phyloP scores from a whole-genome alignment of 2,329 filamentous ascomycete species.

The Neonectria hederae region DNA sequence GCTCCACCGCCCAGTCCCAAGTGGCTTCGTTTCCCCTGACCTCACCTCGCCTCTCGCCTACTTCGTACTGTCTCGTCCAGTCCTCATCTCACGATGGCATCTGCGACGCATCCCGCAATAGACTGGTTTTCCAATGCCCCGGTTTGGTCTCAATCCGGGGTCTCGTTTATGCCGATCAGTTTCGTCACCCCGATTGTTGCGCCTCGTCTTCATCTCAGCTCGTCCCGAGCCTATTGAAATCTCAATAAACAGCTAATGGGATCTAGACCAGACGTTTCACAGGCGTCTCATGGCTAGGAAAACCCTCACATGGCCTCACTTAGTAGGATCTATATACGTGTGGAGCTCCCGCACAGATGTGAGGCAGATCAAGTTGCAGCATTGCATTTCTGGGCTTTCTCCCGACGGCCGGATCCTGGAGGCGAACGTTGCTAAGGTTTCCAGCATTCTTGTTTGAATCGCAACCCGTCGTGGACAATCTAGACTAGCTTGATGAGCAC shows the following conservation, averaged over 20 bases:
- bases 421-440: neutral
- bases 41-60: neutral
- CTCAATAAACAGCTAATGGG: neutral
- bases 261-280: slow-evolving; percentile 12
- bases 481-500: neutral
- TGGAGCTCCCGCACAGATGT: slow-evolving; percentile 16
- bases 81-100: slow-evolving; percentile 3
- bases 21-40: slow-evolving; percentile 2
- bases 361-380: slow-evolving; percentile 4
- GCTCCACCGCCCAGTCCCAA: slow-evolving; percentile 6
- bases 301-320: neutral
- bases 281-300: slow-evolving; percentile 13
- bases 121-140: slow-evolving; percentile 2
- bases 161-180: slow-evolving; percentile 12
- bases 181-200: slow-evolving; percentile 1
- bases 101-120: slow-evolving; percentile 9
- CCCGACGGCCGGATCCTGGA: too few species aligned
- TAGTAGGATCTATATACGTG: slow-evolving; percentile 14
- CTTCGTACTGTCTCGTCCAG: neutral
- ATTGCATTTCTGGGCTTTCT: slow-evolving; percentile 1
- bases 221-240: slow-evolving; percentile 6
- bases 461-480: neutral
- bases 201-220: slow-evolving; percentile 11
- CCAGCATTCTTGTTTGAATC: neutral
- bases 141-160: slow-evolving; percentile 21